phyloP scores from a whole-genome alignment of 2,329 filamentous ascomycete genomes.

The Pochonia chlamydosporia region DNA sequence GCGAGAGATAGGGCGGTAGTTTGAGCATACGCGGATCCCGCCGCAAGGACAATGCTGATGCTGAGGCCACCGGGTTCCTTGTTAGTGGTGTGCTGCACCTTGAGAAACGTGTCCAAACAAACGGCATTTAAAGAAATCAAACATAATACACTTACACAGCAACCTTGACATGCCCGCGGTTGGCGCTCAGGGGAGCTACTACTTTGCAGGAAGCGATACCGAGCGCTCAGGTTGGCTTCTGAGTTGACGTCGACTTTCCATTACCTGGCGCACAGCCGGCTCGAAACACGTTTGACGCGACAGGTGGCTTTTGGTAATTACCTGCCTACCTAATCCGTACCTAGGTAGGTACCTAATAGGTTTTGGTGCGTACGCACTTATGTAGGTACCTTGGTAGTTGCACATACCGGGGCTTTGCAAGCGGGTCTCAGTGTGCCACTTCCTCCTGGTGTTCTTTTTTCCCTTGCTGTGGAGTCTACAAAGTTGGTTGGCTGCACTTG shows the following conservation, averaged over 20 bases:
- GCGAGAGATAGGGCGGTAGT: slow-evolving; percentile 80
- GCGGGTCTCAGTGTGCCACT: background rate
- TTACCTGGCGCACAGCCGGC: too few relatives aligned
- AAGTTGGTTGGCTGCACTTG: too few relatives aligned
- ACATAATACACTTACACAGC: slow-evolving; percentile 36
- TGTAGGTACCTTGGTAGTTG: background rate
- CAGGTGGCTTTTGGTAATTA: too few relatives aligned
- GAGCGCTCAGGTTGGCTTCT: too few relatives aligned
- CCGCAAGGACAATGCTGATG: slow-evolving; percentile 63
- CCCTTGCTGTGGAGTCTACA: too few relatives aligned
- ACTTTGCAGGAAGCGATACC: too few relatives aligned
- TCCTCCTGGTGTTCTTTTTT: too few relatives aligned
- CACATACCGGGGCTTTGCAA: background rate
- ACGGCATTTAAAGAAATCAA: background rate
- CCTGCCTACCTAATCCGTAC: too few relatives aligned
- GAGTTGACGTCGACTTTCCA: too few relatives aligned
- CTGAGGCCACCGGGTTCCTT: slow-evolving; percentile 23
- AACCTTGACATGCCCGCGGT: slow-evolving; percentile 43
- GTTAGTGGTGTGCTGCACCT: background rate
- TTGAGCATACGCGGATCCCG: slow-evolving; percentile 77
- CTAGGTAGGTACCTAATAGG: too few relatives aligned
- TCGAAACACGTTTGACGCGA: background rate
- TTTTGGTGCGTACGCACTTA: background rate
- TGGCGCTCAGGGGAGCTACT: too few relatives aligned
- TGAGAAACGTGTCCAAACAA: background rate